Base-by-base conservation (phyloP, 768 basidiomycete genomes). In the Russula foetens region DNA sequence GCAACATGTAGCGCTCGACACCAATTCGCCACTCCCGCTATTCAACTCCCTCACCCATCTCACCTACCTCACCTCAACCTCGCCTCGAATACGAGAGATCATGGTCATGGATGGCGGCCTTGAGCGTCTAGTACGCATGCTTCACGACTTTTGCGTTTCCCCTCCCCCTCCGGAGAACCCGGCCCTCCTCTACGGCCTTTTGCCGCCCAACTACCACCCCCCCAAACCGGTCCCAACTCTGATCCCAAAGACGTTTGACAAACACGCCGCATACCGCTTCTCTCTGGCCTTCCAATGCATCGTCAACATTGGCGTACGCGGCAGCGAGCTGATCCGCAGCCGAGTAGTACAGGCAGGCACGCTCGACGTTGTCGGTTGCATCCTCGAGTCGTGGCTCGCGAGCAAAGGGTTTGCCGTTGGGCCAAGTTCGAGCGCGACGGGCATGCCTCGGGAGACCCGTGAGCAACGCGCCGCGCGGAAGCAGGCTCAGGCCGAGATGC, bases 71-170 rank as follows among this genome's bases (percentile, higher is more conserved):
- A 98, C 96, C 8, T 93, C 92, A 1, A 98, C 97, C 7, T 97
- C 95, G 0, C 95, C 97, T 2, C 85, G 94, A 56, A 98, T 99
- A 75, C 87, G 96, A 60, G 97, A 99, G 75, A 98, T 97, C 67
- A 90, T 99, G 83, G 96, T 94, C 29, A 86, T 90, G 81, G 96
- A 98, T 69, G 97, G 97, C 49, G 97, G 97, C 1, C 84, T 99
- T 19, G 97, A 99, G 70, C 87, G 96, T 15, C 86, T 99, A 31
- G 90, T 98, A 15, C 84, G 90, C 59, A 92, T 99, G 63, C 79
- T 96, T 11, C 89, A 89, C 68, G 90, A 94, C 63, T 92, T 91
- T 67, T 93, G 92, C 72, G 73, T 91, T 24, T 84, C 80, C 63
- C 90, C 91, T 1, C 89, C 91, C 1, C 86, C 86, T 0, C 89